Base-by-base conservation (phyloP, 1,284 basidiomycete species). In the Ganoderma boninense region DNA sequence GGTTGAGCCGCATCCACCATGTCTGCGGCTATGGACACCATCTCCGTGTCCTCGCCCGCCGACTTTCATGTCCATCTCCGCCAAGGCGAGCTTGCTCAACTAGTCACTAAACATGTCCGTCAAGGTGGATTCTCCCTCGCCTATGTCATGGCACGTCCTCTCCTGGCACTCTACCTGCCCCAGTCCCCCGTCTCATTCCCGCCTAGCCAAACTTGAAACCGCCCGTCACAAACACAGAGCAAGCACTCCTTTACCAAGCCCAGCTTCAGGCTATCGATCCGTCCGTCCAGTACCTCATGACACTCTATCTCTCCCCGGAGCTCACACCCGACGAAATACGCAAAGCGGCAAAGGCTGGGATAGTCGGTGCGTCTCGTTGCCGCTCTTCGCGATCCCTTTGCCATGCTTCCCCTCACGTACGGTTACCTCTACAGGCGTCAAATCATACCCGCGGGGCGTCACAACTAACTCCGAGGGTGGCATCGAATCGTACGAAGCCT, bases 21-120 rank as follows among this genome's bases (percentile, higher is more conserved):
- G 69, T 70, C 69, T 32, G 61, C 59, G 66, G 69, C 65, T 11
- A 71, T 75, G 71, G 82, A 84, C 77, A 83, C 84, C 64, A 84
- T 90, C 67, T 79, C 83, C 61, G 80, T 97, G 60, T 80, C 87
- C 8, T 89, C 94, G 0, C 96, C 96, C 23, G 95, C 96, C 60
- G 96, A 98, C 84, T 98, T 97, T 80, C 97, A 99, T 84, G 97
- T 99, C 72, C 98, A 99, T 80, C 90, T 99, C 44, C 91, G 98
- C 59, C 96, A 99, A 80, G 96, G 94, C 46, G 83, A 89, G 46
- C 85, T 98, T 77, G 92, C 94, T 68, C 85, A 90, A 72, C 88
- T 99, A 44, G 96, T 99, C 54, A 92, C 94, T 5, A 96, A 97
- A 56, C 97, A 99, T 85, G 95, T 99, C 66, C 86, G 89, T 35